Evolutionary conservation across 1,284 basidiomycete genomes (phyloP).

Genomic region (Sporisorium iseilematis-ciliati): DNA sequence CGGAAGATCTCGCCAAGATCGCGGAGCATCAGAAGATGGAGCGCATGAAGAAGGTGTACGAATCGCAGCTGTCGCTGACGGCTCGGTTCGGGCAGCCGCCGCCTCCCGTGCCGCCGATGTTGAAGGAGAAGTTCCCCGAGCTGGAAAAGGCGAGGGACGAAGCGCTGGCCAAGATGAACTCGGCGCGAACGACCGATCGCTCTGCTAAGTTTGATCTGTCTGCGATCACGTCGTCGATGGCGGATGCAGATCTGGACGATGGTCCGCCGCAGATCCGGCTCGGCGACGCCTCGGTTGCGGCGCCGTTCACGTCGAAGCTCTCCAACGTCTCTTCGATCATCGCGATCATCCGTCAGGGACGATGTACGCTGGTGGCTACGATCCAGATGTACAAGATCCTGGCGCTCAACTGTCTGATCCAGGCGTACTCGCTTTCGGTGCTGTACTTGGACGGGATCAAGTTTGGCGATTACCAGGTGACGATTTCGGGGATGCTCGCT

Average conservation of each 20-base stretch:
- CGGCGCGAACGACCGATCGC: constrained; percentile 52
- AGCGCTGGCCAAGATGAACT: constrained; percentile 57
- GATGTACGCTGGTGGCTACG: constrained; percentile 67
- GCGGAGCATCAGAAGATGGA: constrained; percentile 67
- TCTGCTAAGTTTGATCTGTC: constrained; percentile 66
- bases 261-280: constrained; percentile 69
- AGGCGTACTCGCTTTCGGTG: constrained; percentile 66
- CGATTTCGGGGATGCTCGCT: constrained; percentile 65
- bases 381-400: constrained; percentile 70
- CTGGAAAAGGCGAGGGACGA: constrained; percentile 67
- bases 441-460: constrained; percentile 68
- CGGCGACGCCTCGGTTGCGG: constrained; percentile 67
- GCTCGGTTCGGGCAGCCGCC: constrained; percentile 63
- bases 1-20: constrained; percentile 66
- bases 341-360: constrained; percentile 67
- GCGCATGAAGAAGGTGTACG: constrained; percentile 69
- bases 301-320: constrained; percentile 68
- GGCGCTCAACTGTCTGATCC: constrained; percentile 68
- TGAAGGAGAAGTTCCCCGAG: constrained; percentile 64
- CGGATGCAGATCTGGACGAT: constrained; percentile 64
- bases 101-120: constrained; percentile 62
- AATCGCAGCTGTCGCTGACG: constrained; percentile 63
- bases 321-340: constrained; percentile 58
- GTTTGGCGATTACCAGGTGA: constrained; percentile 68
- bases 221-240: constrained; percentile 63